Base-by-base conservation (phyloP, 441 rosid species). In the Erysimum pusillum region DNA sequence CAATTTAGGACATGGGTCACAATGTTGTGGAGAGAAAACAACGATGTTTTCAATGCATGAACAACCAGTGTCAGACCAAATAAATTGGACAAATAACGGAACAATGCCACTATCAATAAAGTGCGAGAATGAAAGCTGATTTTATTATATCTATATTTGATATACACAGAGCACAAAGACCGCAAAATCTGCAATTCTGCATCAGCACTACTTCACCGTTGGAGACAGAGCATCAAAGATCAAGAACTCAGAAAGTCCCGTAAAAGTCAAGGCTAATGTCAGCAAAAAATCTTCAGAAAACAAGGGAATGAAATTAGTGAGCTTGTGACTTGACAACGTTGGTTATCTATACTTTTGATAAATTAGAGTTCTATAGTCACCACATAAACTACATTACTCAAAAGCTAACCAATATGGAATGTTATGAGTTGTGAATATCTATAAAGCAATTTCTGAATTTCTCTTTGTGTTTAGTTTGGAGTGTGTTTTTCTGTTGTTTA, bases 201-300 rank as follows among this genome's bases (percentile, higher is more conserved):
- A 51, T 4, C 34, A 10, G 2, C 49, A 0, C 75, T 69, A 52
- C 31, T 69, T 51, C 58, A 49, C 6, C 68, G 41, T 14, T 76
- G 70, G 79, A 69, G 64, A 0, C 34, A 61, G 70, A 68, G 46
- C 39, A 76, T 68, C 6, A 44, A 7, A 22, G 63, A 67, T 48
- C 74, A 65, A 22, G 34, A 65, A 65, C 59, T 6, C 5, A 2
- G 9, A 53, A 10, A 53, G 14, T 5, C 0, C 59, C 51, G 51
- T n/a, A 45, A 12, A 53, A 53, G 17, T 9, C 56, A 51, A 51
- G 56, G 56, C 12, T 51, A 51, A 2, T 51, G 54, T 18, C 28
- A 20, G 4, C 15, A 25, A 9, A 22, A 38, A 56, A 13, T 54
- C 59, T 9, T 25, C 56, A 51, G 4, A 4, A 9, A 12, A 20